Conservation (phyloP, 495 filamentous ascomycete species). For the Penicillium parvum region DNA sequence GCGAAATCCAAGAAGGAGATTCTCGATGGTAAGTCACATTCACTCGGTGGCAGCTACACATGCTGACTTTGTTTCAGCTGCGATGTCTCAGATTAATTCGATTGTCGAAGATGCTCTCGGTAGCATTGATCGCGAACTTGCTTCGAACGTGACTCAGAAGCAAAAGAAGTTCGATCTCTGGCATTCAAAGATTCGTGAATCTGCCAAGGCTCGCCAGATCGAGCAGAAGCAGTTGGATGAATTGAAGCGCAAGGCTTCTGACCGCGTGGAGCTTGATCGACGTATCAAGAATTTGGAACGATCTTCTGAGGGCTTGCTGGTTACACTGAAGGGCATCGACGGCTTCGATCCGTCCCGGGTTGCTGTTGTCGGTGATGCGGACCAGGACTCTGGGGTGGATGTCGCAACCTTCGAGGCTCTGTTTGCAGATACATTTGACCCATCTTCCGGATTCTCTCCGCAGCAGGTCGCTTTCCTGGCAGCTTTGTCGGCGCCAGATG, state of each 20-base stretch:
- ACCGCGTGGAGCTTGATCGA: constrained; percentile 54
- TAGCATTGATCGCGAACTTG: constrained; percentile 68
- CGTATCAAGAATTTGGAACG: constrained; percentile 57
- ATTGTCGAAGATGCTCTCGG: constrained; percentile 51
- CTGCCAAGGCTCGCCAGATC: constrained; percentile 70
- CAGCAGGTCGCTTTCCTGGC: constrained; percentile 34
- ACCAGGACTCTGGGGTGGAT: constrained; percentile 47
- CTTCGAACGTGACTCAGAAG: constrained; percentile 69
- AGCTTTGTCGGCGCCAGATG: constrained; percentile 25
- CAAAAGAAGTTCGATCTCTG: constrained; percentile 76
- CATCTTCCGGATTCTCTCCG: constrained; percentile 34
- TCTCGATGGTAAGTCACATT: constrained; percentile 32
- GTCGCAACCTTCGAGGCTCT: constrained; percentile 30
- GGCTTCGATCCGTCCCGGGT: constrained; percentile 28
- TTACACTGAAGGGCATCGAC: constrained; percentile 29
- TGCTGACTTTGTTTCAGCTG: constrained; percentile 49
- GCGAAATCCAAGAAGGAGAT: constrained; percentile 46
- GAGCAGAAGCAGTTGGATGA: constrained; percentile 65
- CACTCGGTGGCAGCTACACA: neutral
- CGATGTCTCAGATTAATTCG: constrained; percentile 51
- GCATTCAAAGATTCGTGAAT: constrained; percentile 70
- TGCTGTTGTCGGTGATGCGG: constrained; percentile 49
- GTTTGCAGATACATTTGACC: constrained; percentile 35
- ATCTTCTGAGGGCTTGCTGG: constrained; percentile 48
- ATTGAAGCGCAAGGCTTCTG: constrained; percentile 56